phyloP scores from a whole-genome alignment of 2,329 filamentous ascomycete genomes.

The Hypoxylon sp. region DNA sequence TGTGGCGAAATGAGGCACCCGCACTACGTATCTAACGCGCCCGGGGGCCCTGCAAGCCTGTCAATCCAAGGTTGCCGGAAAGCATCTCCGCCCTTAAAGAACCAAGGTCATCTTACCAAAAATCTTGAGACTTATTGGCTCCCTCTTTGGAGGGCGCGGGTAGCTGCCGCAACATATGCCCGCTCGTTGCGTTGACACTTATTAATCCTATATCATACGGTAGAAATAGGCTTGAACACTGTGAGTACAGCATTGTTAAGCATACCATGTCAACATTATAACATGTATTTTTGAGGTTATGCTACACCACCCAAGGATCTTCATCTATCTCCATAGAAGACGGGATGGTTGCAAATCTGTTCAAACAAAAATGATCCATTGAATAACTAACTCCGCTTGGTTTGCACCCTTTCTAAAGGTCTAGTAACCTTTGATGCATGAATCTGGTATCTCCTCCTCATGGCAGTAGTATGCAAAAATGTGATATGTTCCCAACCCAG shows the following conservation, averaged over 20 bases:
- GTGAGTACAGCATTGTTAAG: slow-evolving; percentile 5
- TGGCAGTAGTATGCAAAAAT: slow-evolving; percentile 34
- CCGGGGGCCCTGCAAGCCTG: slow-evolving; percentile 20
- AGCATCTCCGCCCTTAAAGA: slow-evolving; percentile 6
- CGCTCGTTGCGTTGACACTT: slow-evolving; percentile 9
- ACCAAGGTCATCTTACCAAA: slow-evolving; percentile 14
- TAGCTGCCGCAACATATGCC: slow-evolving; percentile 13
- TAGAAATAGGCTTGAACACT: slow-evolving; percentile 1
- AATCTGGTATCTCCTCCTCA: slow-evolving; percentile 45
- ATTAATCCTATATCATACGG: neutral
- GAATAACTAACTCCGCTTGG: slow-evolving; percentile 23
- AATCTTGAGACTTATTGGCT: slow-evolving; percentile 9
- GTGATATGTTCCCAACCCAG: slow-evolving; percentile 28
- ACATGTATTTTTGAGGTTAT: neutral
- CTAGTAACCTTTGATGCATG: slow-evolving; percentile 45
- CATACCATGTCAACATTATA: neutral
- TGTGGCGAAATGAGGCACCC: slow-evolving; percentile 30
- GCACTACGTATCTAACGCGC: slow-evolving; percentile 5
- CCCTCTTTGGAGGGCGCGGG: slow-evolving; percentile 5
- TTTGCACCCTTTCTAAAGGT: slow-evolving; percentile 35
- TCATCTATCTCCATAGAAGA: neutral
- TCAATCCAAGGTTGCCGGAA: slow-evolving; percentile 13
- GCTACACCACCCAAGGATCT: neutral
- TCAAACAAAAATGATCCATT: slow-evolving; percentile 4
- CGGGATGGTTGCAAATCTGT: slow-evolving; percentile 8